These are phyloP conservation scores for Penicillium sp. DNA, from an alignment of 2,329 filamentous ascomycete species.

Conservation along the genomic window DNA sequence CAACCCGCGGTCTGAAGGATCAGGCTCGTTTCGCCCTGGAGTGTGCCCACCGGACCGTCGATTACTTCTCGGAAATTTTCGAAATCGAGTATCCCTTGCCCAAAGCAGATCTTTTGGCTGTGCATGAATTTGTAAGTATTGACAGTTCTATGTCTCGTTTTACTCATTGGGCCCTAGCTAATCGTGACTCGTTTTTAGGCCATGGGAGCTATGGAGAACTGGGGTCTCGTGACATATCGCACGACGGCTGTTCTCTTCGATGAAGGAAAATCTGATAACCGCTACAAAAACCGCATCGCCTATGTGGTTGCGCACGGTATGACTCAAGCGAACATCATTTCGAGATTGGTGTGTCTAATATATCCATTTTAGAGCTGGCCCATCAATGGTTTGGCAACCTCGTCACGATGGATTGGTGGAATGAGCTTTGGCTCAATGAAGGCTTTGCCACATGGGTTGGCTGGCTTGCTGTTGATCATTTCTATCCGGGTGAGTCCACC, in stretches of 20 bases:
- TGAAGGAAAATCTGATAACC: constrained; percentile 84
- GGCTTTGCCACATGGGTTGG: constrained; percentile 98
- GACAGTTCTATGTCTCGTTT: not conserved
- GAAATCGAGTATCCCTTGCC: constrained; percentile 90
- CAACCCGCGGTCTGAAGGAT: constrained; percentile 89
- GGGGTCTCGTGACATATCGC: constrained; percentile 94
- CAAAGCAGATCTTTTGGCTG: constrained; percentile 87
- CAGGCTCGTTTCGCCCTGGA: constrained; percentile 88
- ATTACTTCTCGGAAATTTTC: constrained; percentile 95
- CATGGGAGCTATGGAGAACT: constrained; percentile 87
- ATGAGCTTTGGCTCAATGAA: constrained; percentile 91
- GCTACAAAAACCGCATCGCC: constrained; percentile 90
- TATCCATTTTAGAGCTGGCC: constrained; percentile 68
- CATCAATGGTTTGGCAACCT: constrained; percentile 97
- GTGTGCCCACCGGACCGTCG: constrained; percentile 89
- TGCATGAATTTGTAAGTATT: constrained; percentile 82
- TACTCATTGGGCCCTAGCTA: not conserved
- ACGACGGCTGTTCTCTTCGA: constrained; percentile 97
- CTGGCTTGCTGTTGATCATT: constrained; percentile 87
- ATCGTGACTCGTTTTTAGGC: constrained; percentile 31
- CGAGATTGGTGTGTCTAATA: constrained; percentile 11
- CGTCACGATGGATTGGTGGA: constrained; percentile 97
- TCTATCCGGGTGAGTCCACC: constrained; percentile 69
- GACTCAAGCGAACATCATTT: constrained; percentile 10
- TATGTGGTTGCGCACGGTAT: constrained; percentile 90